These are phyloP conservation scores for Emergomyces pasteurianus DNA, from an alignment of 2,329 filamentous ascomycete species.

Conservation along the genomic window DNA sequence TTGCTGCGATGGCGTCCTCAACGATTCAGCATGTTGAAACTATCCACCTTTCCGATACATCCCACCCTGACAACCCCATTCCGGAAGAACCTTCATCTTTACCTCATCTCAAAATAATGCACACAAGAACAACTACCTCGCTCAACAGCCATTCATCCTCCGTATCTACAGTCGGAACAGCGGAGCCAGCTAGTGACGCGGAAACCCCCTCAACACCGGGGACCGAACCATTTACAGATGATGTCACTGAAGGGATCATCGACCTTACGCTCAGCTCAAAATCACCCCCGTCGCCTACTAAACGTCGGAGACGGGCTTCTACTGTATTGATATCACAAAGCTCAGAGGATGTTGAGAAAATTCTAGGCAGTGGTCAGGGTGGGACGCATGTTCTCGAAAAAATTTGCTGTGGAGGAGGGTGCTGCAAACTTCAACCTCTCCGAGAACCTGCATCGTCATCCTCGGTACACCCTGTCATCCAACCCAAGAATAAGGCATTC, in stretches of 20 bases:
- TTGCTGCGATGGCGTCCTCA: conserved; percentile 16
- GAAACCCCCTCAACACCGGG: conserved; percentile 29
- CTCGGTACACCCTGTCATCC: conserved; percentile 37
- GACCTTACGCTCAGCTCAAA: conserved; percentile 12
- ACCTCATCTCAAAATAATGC: conserved; percentile 25
- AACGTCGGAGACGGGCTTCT: conserved; percentile 30
- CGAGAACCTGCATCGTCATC: conserved; percentile 29
- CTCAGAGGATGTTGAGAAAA: conserved; percentile 45
- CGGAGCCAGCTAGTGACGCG: conserved; percentile 22
- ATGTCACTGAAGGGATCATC: conserved; percentile 16
- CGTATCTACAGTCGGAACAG: conserved; percentile 18
- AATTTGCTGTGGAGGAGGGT: conserved; percentile 53
- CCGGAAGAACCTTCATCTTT: conserved; percentile 35
- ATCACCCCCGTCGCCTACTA: conserved; percentile 9
- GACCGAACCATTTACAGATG: conserved; percentile 27
- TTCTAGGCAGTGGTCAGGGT: conserved; percentile 43
- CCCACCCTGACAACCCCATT: conserved; percentile 36
- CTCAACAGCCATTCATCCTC: conserved; percentile 20
- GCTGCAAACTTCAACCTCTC: conserved; percentile 48
- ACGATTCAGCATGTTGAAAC: conserved; percentile 13
- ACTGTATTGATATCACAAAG: conserved; percentile 44
- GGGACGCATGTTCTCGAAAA: conserved; percentile 51
- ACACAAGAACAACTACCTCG: conserved; percentile 20
- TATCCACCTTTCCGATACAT: conserved; percentile 30
- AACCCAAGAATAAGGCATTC: conserved; percentile 77